A percentile compares a stretch with the other conserved stretches of the same genome.
phyloP scores from a whole-genome alignment of 495 filamentous ascomycete genomes.

The Cercophora scortea region DNA sequence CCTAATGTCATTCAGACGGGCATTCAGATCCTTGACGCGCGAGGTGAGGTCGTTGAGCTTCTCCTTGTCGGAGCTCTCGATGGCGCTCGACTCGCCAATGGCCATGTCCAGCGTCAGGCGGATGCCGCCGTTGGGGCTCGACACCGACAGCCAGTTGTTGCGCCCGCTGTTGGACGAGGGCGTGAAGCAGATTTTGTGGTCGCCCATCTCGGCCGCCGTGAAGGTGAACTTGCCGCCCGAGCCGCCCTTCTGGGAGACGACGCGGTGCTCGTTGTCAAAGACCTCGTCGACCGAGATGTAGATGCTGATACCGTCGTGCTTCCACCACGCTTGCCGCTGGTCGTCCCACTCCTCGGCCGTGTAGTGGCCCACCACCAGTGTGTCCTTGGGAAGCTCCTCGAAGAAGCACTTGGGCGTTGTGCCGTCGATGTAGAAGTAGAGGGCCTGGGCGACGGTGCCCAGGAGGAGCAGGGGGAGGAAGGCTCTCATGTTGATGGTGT shows the following conservation, averaged over 20 bases:
- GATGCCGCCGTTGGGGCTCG: slow-evolving; percentile 60
- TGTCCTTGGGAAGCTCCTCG: slow-evolving; percentile 95
- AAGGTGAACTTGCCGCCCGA: slow-evolving; percentile 86
- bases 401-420: slow-evolving; percentile 83
- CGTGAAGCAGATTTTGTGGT: slow-evolving; percentile 91
- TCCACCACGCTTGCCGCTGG: slow-evolving; percentile 51
- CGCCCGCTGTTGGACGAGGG: slow-evolving; percentile 56
- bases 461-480: slow-evolving; percentile 44
- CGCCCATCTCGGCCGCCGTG: slow-evolving; percentile 85
- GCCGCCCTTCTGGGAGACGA: slow-evolving; percentile 76
- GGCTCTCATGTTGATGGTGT: slow-evolving; percentile 41
- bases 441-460: slow-evolving; percentile 54
- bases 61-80: slow-evolving; percentile 88
- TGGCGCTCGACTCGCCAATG: slow-evolving; percentile 90
- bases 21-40: slow-evolving; percentile 85
- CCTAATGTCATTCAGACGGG: slow-evolving; percentile 78
- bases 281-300: slow-evolving; percentile 88
- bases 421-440: slow-evolving; percentile 95
- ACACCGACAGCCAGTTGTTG: slow-evolving; percentile 62
- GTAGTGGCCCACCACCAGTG: slow-evolving; percentile 89
- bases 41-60: slow-evolving; percentile 89
- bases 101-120: slow-evolving; percentile 82
- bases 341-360: slow-evolving; percentile 72
- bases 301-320: slow-evolving; percentile 68
- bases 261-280: slow-evolving; percentile 97